phyloP scores from a whole-genome alignment of 306 rosid species.

The Pachyrhizus erosus region DNA sequence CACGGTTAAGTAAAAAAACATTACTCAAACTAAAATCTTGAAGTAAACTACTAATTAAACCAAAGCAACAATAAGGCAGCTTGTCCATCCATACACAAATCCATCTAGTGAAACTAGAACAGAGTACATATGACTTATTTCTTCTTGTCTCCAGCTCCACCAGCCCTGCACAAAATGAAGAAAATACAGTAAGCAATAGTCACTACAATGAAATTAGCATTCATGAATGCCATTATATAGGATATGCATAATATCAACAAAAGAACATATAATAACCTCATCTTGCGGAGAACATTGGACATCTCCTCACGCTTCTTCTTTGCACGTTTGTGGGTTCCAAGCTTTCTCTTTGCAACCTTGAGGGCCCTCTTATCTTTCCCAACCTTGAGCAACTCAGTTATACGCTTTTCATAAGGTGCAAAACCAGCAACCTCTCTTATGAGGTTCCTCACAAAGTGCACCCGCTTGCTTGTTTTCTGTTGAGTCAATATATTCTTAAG shows the following conservation, averaged over 20 bases:
- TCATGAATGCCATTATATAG: background rate
- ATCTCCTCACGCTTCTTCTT: slow-evolving; percentile 97
- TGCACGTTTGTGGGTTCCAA: slow-evolving; percentile 88
- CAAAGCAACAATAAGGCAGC: slow-evolving; percentile 26
- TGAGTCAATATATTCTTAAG: slow-evolving; percentile 3
- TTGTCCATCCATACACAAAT: background rate
- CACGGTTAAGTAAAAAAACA: slow-evolving; percentile 27
- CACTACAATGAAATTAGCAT: background rate
- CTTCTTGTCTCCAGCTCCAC: slow-evolving; percentile 89
- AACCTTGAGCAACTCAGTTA: slow-evolving; percentile 96
- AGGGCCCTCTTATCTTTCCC: slow-evolving; percentile 93
- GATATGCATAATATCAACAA: background rate
- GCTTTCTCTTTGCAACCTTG: slow-evolving; percentile 85
- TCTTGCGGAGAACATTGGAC: slow-evolving; percentile 85
- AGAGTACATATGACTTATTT: slow-evolving; percentile 43
- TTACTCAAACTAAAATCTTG: background rate
- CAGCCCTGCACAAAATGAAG: slow-evolving; percentile 62
- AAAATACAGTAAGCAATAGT: background rate
- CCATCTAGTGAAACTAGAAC: slow-evolving; percentile 9
- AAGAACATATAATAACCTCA: slow-evolving; percentile 61
- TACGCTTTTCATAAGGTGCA: slow-evolving; percentile 92
- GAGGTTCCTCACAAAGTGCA: slow-evolving; percentile 76
- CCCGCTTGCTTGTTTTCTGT: slow-evolving; percentile 88
- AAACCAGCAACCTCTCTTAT: slow-evolving; percentile 92
- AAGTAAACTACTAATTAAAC: slow-evolving; percentile 1